Evolutionary conservation across 768 basidiomycete species (phyloP), one percentile per base, ranked within the genome.

Genomic region (Mycena rebaudengoi): DNA sequence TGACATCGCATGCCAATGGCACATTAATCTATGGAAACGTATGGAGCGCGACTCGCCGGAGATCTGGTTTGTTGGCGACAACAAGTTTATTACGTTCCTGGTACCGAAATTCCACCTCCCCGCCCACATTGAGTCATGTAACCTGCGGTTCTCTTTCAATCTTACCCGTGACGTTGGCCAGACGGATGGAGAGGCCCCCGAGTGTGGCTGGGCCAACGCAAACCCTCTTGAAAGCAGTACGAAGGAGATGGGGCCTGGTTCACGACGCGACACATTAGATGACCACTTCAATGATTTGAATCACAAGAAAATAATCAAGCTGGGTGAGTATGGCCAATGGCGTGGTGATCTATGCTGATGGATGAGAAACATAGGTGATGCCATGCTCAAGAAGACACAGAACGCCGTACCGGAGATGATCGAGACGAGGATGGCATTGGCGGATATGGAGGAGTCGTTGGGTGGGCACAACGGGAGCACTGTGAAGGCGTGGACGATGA

Each of bases 221-320:
- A 80, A 82, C 58, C 58, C 67, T 0, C 56, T 74, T 0, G 76
- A 76, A 6, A 54, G 65, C 1, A 79, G 78, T 41, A 81, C 77
- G 0, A 65, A 66, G 12, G 77, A 82, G 32, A 81, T 82, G 80
- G 77, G 76, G 4, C 69, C 67, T 25, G 70, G 50, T 16, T 29
- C 50, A 4, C 50, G 50, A 7, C 50, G 50, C 5, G 50, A 52
- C 20, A 35, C 30, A 2, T 20, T 52, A 4, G 29, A 52, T 33
- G 50, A 25, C 25, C 29, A 32, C 25, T 52, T 52, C 50, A 52
- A 52, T 23, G 50, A 52, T 52, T 20, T 3, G 50, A 52, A 52
- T 35, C 25, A 16, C 4, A 48, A 48, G 26, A 48, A 48, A 25
- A 48, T 28, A 3, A 5, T 48, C 4, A 5, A 7, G 23, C 30